These are phyloP conservation scores for Trypanosoma caninum DNA, from an alignment of 208 protist species.

Conservation along the genomic window DNA sequence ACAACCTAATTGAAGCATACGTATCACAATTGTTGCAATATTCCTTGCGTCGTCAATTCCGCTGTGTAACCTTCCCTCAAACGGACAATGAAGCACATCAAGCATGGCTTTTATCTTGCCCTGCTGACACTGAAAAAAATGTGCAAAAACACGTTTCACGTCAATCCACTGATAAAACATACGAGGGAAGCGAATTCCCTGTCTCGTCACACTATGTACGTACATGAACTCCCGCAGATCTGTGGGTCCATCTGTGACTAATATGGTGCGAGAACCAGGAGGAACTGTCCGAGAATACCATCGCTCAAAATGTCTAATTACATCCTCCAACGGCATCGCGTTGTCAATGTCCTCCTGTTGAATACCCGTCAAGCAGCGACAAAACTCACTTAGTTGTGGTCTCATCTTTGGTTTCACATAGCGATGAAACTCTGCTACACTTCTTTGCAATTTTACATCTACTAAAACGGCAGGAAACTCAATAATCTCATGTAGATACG, in stretches of 20 bases:
- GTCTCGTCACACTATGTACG: conserved; percentile 60
- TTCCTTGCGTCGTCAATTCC: conserved; percentile 85
- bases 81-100: conserved; percentile 70
- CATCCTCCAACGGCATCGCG: conserved; percentile 63
- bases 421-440: conserved; percentile 80
- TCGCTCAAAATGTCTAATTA: conserved; percentile 75
- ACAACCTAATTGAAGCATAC: conserved; percentile 70
- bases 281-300: conserved; percentile 74
- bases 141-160: conserved; percentile 80
- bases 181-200: conserved; percentile 75
- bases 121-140: conserved; percentile 69
- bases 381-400: conserved; percentile 86
- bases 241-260: conserved; percentile 79
- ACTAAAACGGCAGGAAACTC: conserved; percentile 94
- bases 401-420: conserved; percentile 87
- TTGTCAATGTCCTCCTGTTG: conserved; percentile 85
- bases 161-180: conserved; percentile 88
- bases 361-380: conserved; percentile 91
- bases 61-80: conserved; percentile 82
- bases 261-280: conserved; percentile 44
- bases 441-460: conserved; percentile 57
- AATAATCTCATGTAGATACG: conserved; percentile 94
- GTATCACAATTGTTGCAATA: conserved; percentile 83
- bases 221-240: conserved; percentile 88
- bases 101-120: conserved; percentile 89